A percentile compares a stretch with the other conserved stretches of the same genome.
Evolutionary conservation across 1,284 basidiomycete species (phyloP).

Genomic region (Heterobasidion parviporum): DNA sequence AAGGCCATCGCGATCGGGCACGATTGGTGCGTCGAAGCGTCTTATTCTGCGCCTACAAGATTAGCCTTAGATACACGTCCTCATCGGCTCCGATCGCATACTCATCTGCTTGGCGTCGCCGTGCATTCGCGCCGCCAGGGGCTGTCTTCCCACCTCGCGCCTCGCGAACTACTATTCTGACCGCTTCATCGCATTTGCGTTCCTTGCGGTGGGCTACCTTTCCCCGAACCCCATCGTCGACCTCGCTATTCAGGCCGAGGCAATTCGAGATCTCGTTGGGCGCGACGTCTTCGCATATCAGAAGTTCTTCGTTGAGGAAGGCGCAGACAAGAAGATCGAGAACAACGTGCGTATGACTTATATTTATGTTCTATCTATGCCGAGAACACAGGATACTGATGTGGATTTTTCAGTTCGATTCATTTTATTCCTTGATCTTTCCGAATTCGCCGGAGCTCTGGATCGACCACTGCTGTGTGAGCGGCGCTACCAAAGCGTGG

Average conservation of each 20-base stretch:
- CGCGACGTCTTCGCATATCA: constrained; percentile 30
- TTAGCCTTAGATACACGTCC: too few species aligned
- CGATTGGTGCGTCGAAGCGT: constrained; percentile 32
- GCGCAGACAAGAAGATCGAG: constrained; percentile 20
- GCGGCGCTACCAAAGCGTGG: constrained; percentile 23
- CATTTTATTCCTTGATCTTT: constrained; percentile 22
- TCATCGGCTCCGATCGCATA: neutral
- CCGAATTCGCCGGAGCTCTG: constrained; percentile 19
- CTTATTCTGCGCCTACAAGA: too few species aligned
- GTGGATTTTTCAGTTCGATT: constrained; percentile 14
- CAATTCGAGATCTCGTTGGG: constrained; percentile 19
- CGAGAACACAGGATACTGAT: neutral
- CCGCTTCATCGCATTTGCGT: constrained; percentile 33
- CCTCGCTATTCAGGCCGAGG: constrained; percentile 16
- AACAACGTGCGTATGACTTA: constrained; percentile 23
- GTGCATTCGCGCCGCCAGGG: constrained; percentile 21
- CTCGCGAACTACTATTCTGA: constrained; percentile 28
- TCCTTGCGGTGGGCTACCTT: constrained; percentile 30
- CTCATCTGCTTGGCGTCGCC: neutral
- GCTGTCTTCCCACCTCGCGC: constrained; percentile 24
- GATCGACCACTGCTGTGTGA: constrained; percentile 22
- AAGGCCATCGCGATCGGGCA: constrained; percentile 37
- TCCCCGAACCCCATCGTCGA: constrained; percentile 21
- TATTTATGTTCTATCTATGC: neutral
- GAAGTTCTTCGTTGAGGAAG: constrained; percentile 25